Conservation (phyloP, 441 rosid genomes). For the Breynia disticha region DNA sequence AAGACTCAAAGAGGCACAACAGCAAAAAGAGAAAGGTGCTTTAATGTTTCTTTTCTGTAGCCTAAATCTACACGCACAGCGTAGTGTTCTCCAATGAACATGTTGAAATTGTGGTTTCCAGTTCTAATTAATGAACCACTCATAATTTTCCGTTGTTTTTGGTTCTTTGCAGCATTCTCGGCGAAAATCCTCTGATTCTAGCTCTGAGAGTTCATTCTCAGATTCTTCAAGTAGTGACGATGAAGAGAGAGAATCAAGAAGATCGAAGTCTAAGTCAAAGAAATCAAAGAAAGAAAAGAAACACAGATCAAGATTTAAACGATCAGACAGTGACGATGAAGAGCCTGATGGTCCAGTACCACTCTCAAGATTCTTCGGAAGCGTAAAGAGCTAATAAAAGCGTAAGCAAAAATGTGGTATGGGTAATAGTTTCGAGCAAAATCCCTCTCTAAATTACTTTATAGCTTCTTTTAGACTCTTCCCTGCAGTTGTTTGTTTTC, state of each 20-base stretch:
- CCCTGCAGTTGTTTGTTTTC: too few relatives aligned
- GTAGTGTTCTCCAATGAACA: not conserved
- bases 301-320: conserved; percentile 56
- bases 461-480: too few relatives aligned
- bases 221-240: conserved; percentile 69
- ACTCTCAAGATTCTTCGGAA: conserved; percentile 82
- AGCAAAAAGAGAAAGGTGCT: conserved; percentile 89
- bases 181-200: conserved; percentile 48
- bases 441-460: too few relatives aligned
- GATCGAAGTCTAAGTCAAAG: conserved; percentile 71
- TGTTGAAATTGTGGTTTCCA: not conserved
- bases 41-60: conserved; percentile 4
- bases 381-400: conserved; percentile 35
- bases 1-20: conserved; percentile 62
- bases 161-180: conserved; percentile 59
- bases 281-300: conserved; percentile 60
- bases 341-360: conserved; percentile 74
- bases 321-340: conserved; percentile 33
- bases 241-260: conserved; percentile 55
- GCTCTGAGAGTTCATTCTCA: conserved; percentile 56
- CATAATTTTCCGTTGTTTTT: conserved; percentile 2
- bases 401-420: not conserved
- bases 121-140: too few relatives aligned
- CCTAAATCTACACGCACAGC: too few relatives aligned
- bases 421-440: not conserved